Conservation (phyloP, 805 yeast genomes). For the Kodamaea fukazawae region DNA sequence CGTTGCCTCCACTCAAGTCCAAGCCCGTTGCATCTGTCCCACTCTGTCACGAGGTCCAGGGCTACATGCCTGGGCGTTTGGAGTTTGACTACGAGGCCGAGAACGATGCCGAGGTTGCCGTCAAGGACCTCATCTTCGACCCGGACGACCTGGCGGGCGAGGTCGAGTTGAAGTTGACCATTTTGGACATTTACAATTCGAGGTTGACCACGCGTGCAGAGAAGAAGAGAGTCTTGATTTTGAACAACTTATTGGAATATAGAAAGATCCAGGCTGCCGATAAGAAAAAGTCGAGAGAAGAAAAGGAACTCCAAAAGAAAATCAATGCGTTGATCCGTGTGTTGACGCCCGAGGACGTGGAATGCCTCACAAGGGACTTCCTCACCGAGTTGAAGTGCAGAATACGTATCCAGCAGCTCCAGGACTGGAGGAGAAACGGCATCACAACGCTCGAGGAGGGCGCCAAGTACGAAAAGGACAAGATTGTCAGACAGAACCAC, state of each 20-base stretch:
- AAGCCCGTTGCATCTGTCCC: slow-evolving; percentile 94
- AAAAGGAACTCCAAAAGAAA: slow-evolving; percentile 72
- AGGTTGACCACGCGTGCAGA: slow-evolving; percentile 90
- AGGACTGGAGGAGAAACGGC: slow-evolving; percentile 91
- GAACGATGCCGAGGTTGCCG: slow-evolving; percentile 91
- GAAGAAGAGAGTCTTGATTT: slow-evolving; percentile 76
- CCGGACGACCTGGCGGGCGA: slow-evolving; percentile 88
- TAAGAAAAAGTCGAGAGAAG: slow-evolving; percentile 84
- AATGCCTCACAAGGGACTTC: slow-evolving; percentile 67
- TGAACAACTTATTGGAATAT: slow-evolving; percentile 79
- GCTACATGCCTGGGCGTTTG: slow-evolving; percentile 97
- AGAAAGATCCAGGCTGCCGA: slow-evolving; percentile 77
- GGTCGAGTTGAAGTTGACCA: slow-evolving; percentile 82
- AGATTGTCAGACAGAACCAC: slow-evolving; percentile 61
- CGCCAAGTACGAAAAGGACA: slow-evolving; percentile 82
- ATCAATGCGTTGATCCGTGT: slow-evolving; percentile 79
- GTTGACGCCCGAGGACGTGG: slow-evolving; percentile 79
- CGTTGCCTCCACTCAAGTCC: slow-evolving; percentile 77
- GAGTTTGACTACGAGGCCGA: slow-evolving; percentile 97
- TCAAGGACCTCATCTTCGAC: slow-evolving; percentile 94
- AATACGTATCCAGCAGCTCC: slow-evolving; percentile 80
- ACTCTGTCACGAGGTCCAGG: slow-evolving; percentile 93
- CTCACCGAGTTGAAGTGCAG: slow-evolving; percentile 76
- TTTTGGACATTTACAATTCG: slow-evolving; percentile 85
- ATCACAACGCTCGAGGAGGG: slow-evolving; percentile 83